A percentile compares a stretch with the other conserved stretches of the same genome.
These are phyloP conservation scores for Gonapodya prolifera DNA, from an alignment of 192 early-diverging fungal genomes.

Conservation along the genomic window DNA sequence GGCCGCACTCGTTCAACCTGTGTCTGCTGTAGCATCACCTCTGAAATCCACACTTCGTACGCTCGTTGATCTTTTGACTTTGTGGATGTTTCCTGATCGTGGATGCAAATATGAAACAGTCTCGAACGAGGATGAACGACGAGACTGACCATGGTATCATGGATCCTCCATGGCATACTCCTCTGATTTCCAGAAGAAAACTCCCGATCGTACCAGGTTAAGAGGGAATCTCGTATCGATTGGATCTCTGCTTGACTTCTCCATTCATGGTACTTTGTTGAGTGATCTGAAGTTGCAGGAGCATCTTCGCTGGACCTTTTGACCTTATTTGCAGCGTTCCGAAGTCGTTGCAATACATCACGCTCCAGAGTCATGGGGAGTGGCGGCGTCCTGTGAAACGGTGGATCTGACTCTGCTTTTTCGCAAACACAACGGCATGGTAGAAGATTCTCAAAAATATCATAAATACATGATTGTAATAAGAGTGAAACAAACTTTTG, in stretches of 20 bases:
- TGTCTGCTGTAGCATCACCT: constrained; percentile 75
- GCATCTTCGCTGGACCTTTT: too few species aligned
- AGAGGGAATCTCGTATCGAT: background rate
- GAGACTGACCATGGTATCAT: background rate
- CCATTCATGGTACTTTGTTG: background rate
- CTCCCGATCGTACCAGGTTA: background rate
- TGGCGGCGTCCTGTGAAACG: too few species aligned
- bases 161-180: constrained; percentile 2
- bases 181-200: background rate
- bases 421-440: too few species aligned
- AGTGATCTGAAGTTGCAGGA: too few species aligned
- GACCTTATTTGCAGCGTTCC: background rate
- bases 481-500: too few species aligned
- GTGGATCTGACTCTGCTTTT: too few species aligned
- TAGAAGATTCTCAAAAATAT: too few species aligned
- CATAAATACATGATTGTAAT: too few species aligned
- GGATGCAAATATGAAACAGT: background rate
- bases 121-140: background rate
- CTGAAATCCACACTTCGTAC: constrained; percentile 56
- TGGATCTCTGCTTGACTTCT: background rate
- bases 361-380: background rate
- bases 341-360: background rate
- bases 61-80: background rate
- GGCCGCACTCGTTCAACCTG: constrained; percentile 57
- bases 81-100: background rate